Percentiles rank a stretch among this genome's conserved stretches.
Conservation (phyloP, 2,329 filamentous ascomycete species). For the Paecilomyces sp. region DNA sequence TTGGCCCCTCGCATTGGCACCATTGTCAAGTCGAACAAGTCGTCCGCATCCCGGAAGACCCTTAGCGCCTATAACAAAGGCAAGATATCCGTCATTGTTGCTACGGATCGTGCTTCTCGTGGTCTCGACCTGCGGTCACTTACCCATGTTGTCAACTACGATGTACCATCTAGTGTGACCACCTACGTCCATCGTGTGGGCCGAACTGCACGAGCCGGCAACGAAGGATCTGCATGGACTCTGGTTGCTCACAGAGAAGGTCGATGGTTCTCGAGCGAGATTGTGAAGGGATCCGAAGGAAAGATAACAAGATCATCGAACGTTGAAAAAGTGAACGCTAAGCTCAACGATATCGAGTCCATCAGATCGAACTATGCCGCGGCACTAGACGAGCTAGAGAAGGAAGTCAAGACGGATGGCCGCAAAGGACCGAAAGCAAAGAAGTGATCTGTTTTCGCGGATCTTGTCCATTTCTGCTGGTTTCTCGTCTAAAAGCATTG, state of each 20-base stretch:
- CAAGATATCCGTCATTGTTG: conserved; percentile 68
- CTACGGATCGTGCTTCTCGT: conserved; percentile 86
- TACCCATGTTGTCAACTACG: conserved; percentile 87
- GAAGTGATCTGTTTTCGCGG: not conserved
- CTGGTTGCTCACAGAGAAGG: conserved; percentile 75
- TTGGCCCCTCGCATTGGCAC: conserved; percentile 56
- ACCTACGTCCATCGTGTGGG: conserved; percentile 90
- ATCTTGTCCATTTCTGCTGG: not conserved
- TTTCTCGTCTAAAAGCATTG: too few relatives aligned
- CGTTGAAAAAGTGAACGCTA: conserved; percentile 24
- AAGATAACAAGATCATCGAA: conserved; percentile 22
- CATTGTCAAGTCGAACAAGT: conserved; percentile 72
- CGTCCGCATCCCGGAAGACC: conserved; percentile 59
- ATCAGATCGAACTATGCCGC: conserved; percentile 23
- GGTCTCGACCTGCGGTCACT: conserved; percentile 77
- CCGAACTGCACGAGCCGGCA: conserved; percentile 77
- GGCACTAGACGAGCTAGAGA: conserved; percentile 29
- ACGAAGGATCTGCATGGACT: conserved; percentile 73
- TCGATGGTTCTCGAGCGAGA: conserved; percentile 84
- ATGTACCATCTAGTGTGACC: conserved; percentile 71
- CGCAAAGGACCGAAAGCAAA: conserved; percentile 4
- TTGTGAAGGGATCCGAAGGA: conserved; percentile 48
- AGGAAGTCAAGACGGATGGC: conserved; percentile 23
- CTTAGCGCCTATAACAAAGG: conserved; percentile 58
- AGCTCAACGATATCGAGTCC: conserved; percentile 18